Percentiles rank a stretch among this genome's conserved stretches.
Evolutionary conservation across 495 filamentous ascomycete species (phyloP).

Genomic region (Aspergillus heteromorphus): DNA sequence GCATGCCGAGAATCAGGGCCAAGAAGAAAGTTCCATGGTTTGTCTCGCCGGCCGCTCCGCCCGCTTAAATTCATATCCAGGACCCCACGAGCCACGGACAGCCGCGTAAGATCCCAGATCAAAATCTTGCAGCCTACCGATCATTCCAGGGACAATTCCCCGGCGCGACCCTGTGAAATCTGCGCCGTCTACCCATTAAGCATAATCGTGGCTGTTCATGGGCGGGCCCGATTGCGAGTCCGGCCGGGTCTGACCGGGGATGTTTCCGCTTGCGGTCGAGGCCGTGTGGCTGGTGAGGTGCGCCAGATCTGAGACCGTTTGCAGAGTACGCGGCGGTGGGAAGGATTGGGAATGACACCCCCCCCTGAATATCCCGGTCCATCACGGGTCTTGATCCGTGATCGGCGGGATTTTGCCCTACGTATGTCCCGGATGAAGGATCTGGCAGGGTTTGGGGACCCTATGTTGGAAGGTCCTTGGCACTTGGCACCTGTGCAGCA

Average conservation of each 20-base stretch:
- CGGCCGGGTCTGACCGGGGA: background rate
- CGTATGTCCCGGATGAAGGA: no score
- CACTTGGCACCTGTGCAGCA: no score
- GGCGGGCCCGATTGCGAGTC: background rate
- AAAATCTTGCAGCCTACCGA: no score
- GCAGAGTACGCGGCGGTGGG: no score
- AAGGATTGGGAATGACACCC: no score
- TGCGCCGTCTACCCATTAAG: background rate
- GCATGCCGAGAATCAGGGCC: no score
- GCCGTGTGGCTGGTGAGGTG: background rate
- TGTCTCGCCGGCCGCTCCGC: background rate
- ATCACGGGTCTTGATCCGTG: background rate
- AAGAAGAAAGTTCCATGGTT: no score
- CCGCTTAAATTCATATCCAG: background rate
- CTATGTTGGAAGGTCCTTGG: no score
- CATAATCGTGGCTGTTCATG: background rate
- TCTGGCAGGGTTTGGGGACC: no score
- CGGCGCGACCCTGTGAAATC: no score
- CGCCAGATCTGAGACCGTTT: background rate
- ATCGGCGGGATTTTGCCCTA: no score
- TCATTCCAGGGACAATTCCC: background rate
- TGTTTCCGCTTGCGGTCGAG: background rate
- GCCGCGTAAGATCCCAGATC: background rate
- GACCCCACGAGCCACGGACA: background rate
- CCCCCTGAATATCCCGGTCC: no score